phyloP scores from a whole-genome alignment of 306 rosid species.

The Acacia crassicarpa region DNA sequence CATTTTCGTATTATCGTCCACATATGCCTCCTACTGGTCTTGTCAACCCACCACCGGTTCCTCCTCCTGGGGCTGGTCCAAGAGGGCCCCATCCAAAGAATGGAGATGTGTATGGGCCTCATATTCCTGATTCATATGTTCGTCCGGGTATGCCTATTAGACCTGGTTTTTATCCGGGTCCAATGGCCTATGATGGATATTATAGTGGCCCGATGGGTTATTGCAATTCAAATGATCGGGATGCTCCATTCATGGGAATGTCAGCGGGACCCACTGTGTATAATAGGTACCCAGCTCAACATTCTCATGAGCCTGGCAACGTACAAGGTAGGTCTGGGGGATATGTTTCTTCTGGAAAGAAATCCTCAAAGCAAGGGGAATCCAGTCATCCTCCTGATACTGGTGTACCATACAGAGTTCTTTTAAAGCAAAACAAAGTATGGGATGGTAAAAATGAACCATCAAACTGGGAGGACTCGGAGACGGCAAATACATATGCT shows the following conservation, averaged over 20 bases:
- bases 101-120: conserved; percentile 89
- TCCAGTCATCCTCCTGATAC: conserved; percentile 58
- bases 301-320: conserved; percentile 58
- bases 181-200: conserved; percentile 77
- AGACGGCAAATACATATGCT: conserved; percentile 33
- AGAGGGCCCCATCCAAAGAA: conserved; percentile 78
- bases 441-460: conserved; percentile 66
- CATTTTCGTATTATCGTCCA: conserved; percentile 77
- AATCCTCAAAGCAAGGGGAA: conserved; percentile 56
- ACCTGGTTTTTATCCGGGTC: conserved; percentile 86
- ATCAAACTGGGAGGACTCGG: conserved; percentile 51
- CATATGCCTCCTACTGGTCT: conserved; percentile 72
- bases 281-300: conserved; percentile 62
- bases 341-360: conserved; percentile 52
- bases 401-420: conserved; percentile 82
- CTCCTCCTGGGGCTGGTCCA: conserved; percentile 72
- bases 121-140: conserved; percentile 76
- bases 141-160: conserved; percentile 81
- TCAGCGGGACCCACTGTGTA: conserved; percentile 59
- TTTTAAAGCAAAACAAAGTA: conserved; percentile 71
- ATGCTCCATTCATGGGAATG: conserved; percentile 76
- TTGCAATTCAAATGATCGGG: conserved; percentile 73
- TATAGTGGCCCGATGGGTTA: conserved; percentile 76
- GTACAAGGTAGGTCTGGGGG: conserved; percentile 65
- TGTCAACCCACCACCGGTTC: conserved; percentile 59